These are phyloP conservation scores for Populus hybrid DNA, from an alignment of 441 rosid species.

Conservation along the genomic window DNA sequence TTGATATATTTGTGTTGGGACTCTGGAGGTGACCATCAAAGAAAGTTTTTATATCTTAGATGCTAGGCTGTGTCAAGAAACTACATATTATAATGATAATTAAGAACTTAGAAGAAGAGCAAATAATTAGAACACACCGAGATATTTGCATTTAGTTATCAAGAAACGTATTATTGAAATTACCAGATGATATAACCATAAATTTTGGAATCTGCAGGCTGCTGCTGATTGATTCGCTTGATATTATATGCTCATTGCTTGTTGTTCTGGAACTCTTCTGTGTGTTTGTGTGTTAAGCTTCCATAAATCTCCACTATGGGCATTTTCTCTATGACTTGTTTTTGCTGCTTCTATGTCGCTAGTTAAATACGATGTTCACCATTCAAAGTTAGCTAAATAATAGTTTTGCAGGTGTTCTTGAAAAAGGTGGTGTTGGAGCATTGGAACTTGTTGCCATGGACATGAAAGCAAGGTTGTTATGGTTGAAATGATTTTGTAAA, in stretches of 20 bases:
- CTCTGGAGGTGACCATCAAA: background rate
- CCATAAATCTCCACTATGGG: background rate
- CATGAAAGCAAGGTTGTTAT: conserved; percentile 95
- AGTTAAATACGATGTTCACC: conserved; percentile 5
- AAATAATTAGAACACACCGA: background rate
- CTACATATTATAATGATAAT: background rate
- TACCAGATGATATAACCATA: background rate
- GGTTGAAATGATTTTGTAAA: conserved; percentile 15
- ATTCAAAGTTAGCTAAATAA: conserved; percentile 13
- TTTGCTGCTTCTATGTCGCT: background rate
- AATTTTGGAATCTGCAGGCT: background rate
- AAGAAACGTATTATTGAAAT: background rate
- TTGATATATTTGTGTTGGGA: background rate
- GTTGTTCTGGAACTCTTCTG: background rate
- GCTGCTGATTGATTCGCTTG: background rate
- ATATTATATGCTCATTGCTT: background rate
- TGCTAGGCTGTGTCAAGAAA: background rate
- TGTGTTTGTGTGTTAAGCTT: background rate
- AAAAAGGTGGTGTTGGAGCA: conserved; percentile 98
- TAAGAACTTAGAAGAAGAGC: background rate
- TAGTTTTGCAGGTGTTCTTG: conserved; percentile 75
- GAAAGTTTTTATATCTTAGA: background rate
- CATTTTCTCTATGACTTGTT: background rate
- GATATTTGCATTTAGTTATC: background rate
- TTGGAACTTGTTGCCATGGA: conserved; percentile 99